Evolutionary conservation across 2,329 filamentous ascomycete species (phyloP), one percentile per base, ranked within the genome.

Genomic region (Fusarium sp.): DNA sequence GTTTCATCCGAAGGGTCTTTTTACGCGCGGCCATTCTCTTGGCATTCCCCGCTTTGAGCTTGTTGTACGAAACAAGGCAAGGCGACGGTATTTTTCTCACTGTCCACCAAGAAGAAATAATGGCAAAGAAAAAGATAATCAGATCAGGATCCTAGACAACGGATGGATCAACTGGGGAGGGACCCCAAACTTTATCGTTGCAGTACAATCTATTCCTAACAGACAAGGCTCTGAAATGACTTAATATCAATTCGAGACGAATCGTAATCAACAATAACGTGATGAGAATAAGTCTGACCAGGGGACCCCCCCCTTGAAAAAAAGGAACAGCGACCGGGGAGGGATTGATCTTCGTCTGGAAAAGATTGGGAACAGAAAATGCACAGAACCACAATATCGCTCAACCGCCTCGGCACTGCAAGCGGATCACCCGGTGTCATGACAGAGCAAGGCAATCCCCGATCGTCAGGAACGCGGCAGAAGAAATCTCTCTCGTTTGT

Each of bases 221-320:
- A 26, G 20, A 16, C 60, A 52, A 60, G 62, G 61, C 44, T 65
- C 45, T 45, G 54, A 65, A 65, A 65, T 65, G 62, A 65, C 13
- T 38, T 40, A 65, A 65, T 65, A 58, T 65, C 37, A 60, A 58
- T 51, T 31, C 16, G 53, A 52, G 60, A 65, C 62, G 53, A 58
- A 49, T 59, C 34, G 40, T 16, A 45, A 34, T 42, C 52, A 26
- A 8, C 12, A 33, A 40, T 16, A 63, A 45, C 38, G 26, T 40
- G 44, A 45, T 38, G 50, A 40, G 46, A 63, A 63, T 62, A 63
- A 62, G 49, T n/a, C 58, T 38, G 50, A 16, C 16, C 53, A 44
- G 40, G 46, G 23, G 8, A 6, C 44, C 44, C 59, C 26, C 44
- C 59, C 26, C n/a, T n/a, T 28, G n/a, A 30, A 40, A 30, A 46